Evolutionary conservation across 139 green algal species (phyloP), one percentile per base, ranked within the genome.

Genomic region (Coccomyxa sp.): DNA sequence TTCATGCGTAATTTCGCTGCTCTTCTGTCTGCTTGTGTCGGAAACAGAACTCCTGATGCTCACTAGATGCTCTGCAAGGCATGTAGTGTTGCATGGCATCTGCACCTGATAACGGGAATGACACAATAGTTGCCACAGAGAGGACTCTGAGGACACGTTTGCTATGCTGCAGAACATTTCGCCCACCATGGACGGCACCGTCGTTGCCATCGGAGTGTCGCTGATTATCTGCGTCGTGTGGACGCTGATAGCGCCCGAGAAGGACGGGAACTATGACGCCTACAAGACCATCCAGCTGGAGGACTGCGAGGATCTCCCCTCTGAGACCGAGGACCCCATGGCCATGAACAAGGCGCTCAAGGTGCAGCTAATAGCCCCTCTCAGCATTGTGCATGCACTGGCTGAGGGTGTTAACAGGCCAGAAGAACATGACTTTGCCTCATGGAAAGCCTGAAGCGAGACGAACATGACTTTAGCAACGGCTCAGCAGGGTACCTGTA

Each of bases 181-280:
- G 18, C 50, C 50, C 18, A 64, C 50, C 50, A 64, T 64, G 50
- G 50, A 64, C 27, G 93, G 93, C 75, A 97, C 97, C 80, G 76
- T 97, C 34, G 85, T 90, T 1, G 87, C 92, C 34, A 91, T 97
- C 39, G 76, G 86, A 33, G 86, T 89, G 68, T 92, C 85, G 7
- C 86, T 82, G 18, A 73, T 95, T 39, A 81, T 97, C 50, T 92
- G 85, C 87, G 71, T 87, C 39, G 71, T 90, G 22, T 83, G 93
- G 35, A 89, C 85, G 5, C 78, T 89, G 40, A 77, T 85, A 29
- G 78, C 77, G 50, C 88, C 88, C 31, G 81, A 92, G 73, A 76
- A 91, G 50, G 27, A 64, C 50, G 50, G 27, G 18, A 64, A 18
- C 50, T 64, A 22, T 18, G 2, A 18, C 50, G 50, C 50, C 50